These are phyloP conservation scores for Juglanconis juglandina DNA, from an alignment of 2,329 filamentous ascomycete genomes.

Conservation along the genomic window DNA sequence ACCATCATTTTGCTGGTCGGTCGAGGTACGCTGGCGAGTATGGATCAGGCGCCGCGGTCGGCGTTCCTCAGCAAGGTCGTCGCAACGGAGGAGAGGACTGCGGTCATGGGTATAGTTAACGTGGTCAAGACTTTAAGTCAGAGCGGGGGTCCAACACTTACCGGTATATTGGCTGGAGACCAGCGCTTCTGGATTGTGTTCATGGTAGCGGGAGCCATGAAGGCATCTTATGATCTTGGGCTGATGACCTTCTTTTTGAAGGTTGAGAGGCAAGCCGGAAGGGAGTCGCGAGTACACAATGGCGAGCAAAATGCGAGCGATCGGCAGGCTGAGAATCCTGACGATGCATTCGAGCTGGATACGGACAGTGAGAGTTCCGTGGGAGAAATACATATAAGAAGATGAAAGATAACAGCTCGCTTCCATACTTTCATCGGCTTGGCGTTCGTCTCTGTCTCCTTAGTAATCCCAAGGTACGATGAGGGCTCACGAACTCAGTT, in stretches of 20 bases:
- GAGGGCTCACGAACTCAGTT: too few species aligned
- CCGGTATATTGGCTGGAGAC: slow-evolving; percentile 57
- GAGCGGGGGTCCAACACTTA: slow-evolving; percentile 60
- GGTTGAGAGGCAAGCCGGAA: slow-evolving; percentile 4
- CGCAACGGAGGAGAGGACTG: slow-evolving; percentile 63
- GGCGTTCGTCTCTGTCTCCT: too few species aligned
- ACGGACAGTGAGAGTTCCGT: not conserved
- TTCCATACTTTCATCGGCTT: too few species aligned
- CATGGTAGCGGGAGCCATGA: slow-evolving; percentile 59
- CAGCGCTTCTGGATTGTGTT: slow-evolving; percentile 61
- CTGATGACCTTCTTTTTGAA: slow-evolving; percentile 15
- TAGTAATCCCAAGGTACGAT: too few species aligned
- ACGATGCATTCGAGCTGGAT: slow-evolving; percentile 4
- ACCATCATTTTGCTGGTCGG: slow-evolving; percentile 59
- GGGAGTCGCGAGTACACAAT: not conserved
- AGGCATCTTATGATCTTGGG: slow-evolving; percentile 56
- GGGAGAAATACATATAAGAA: too few species aligned
- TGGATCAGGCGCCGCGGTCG: slow-evolving; percentile 68
- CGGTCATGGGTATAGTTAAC: slow-evolving; percentile 68
- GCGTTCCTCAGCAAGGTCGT: slow-evolving; percentile 68
- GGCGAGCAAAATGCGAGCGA: not conserved
- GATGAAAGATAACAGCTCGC: too few species aligned
- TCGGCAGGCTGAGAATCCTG: not conserved
- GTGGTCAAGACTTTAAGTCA: slow-evolving; percentile 64
- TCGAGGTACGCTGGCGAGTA: slow-evolving; percentile 59